Evolutionary conservation across 257 asterid genomes (phyloP).

Genomic region (Dorcoceras hygrometricum): DNA sequence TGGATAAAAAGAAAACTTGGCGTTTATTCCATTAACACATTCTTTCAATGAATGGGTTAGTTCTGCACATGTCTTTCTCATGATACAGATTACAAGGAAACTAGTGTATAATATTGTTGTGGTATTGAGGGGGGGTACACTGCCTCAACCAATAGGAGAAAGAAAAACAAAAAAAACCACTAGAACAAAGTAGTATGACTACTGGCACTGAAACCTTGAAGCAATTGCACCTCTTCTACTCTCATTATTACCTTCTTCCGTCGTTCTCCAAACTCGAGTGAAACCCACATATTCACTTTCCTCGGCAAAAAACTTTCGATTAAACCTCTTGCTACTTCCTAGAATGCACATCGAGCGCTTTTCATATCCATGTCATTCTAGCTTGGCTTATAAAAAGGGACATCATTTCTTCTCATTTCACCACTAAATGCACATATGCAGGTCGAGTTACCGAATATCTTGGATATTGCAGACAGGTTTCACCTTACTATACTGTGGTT

Average conservation of each 20-base stretch:
- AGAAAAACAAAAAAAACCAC: slow-evolving; percentile 27
- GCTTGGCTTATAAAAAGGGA: slow-evolving; percentile 30
- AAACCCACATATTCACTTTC: slow-evolving; percentile 23
- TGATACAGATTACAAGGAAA: slow-evolving; percentile 20
- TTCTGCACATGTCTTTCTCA: slow-evolving; percentile 19
- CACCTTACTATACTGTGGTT: slow-evolving; percentile 26
- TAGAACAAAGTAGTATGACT: slow-evolving; percentile 58
- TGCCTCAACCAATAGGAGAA: slow-evolving; percentile 26
- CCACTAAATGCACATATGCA: slow-evolving; percentile 11
- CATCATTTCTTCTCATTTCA: slow-evolving; percentile 28
- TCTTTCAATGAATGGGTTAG: slow-evolving; percentile 11
- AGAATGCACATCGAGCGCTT: slow-evolving; percentile 27
- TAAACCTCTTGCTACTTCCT: slow-evolving; percentile 28
- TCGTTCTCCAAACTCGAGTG: slow-evolving; percentile 16
- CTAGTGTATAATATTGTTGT: slow-evolving; percentile 26
- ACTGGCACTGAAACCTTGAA: slow-evolving; percentile 33
- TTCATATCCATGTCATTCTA: slow-evolving; percentile 34
- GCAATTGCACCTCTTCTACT: slow-evolving; percentile 7
- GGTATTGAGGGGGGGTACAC: slow-evolving; percentile 24
- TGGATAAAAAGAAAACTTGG: background rate
- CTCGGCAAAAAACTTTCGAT: slow-evolving; percentile 19
- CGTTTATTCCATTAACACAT: background rate
- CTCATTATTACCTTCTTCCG: slow-evolving; percentile 17
- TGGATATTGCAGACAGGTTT: slow-evolving; percentile 16
- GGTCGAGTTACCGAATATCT: slow-evolving; percentile 16